A percentile compares a stretch with the other conserved stretches of the same genome.
These are phyloP conservation scores for Diversispora eburnea DNA, from an alignment of 192 early-diverging fungal species.

Conservation along the genomic window DNA sequence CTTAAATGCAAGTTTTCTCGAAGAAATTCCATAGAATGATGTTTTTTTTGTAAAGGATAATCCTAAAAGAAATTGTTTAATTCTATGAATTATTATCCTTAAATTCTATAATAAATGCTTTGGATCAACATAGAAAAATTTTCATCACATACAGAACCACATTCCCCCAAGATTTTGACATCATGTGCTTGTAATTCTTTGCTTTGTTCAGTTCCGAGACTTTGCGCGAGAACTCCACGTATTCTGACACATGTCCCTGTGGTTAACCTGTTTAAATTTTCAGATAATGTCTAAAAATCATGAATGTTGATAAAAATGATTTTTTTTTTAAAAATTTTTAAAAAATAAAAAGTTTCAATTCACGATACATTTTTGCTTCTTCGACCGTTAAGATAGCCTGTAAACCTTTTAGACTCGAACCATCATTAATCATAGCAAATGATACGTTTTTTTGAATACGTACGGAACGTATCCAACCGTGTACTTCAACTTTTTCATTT, in stretches of 20 bases:
- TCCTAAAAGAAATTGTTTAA: slow-evolving; percentile 34
- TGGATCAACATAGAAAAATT: not conserved
- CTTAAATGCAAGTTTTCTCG: slow-evolving; percentile 75
- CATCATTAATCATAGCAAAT: slow-evolving; percentile 78
- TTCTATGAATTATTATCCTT: too few relatives aligned
- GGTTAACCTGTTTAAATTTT: slow-evolving; percentile 43
- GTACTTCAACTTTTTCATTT: slow-evolving; percentile 44
- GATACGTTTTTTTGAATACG: slow-evolving; percentile 73
- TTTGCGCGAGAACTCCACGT: slow-evolving; percentile 61
- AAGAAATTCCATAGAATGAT: slow-evolving; percentile 71
- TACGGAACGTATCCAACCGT: slow-evolving; percentile 83
- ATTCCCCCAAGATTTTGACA: slow-evolving; percentile 53
- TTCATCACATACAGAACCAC: slow-evolving; percentile 48
- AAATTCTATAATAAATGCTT: too few relatives aligned
- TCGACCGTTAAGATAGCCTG: slow-evolving; percentile 60
- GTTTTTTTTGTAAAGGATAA: slow-evolving; percentile 86
- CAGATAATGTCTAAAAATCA: not conserved
- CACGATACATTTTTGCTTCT: slow-evolving; percentile 52
- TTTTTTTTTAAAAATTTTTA: not conserved
- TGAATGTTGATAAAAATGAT: slow-evolving; percentile 17
- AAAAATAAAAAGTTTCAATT: not conserved
- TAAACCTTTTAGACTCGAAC: slow-evolving; percentile 64
- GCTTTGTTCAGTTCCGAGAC: slow-evolving; percentile 67
- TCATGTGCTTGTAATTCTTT: slow-evolving; percentile 62
- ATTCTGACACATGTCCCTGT: slow-evolving; percentile 74